phyloP scores from a whole-genome alignment of 345 rosid genomes.

The Eucalyptus curtisii region DNA sequence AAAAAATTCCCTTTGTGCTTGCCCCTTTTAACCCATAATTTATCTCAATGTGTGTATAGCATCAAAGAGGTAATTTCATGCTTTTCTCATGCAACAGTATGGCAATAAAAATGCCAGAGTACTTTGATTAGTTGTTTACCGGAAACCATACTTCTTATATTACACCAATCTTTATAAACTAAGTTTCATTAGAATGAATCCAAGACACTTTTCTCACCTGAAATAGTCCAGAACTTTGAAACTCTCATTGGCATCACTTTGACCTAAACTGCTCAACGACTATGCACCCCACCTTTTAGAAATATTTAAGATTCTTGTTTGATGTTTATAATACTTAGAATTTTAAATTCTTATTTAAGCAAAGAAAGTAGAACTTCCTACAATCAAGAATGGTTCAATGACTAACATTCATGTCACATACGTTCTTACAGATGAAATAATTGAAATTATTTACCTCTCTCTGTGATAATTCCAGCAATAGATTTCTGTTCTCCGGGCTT shows the following conservation, averaged over 20 bases:
- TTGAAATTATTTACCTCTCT: constrained; percentile 53
- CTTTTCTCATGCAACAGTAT: not conserved
- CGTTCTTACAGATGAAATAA: not conserved
- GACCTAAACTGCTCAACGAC: not conserved
- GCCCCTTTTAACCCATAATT: not conserved
- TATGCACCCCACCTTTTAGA: not conserved
- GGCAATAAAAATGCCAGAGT: not conserved
- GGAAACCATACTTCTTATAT: not conserved
- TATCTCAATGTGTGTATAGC: not conserved
- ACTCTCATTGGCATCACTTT: not conserved
- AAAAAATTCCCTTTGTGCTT: not conserved
- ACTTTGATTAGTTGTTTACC: not conserved
- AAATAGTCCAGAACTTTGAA: not conserved
- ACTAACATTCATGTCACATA: not conserved
- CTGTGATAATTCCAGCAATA: constrained; percentile 92
- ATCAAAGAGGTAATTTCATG: not conserved
- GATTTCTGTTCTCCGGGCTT: constrained; percentile 85
- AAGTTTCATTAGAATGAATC: not conserved
- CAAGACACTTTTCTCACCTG: not conserved
- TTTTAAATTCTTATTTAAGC: not conserved
- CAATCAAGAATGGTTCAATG: not conserved
- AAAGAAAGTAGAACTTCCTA: not conserved
- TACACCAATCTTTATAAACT: not conserved
- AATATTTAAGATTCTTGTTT: not conserved
- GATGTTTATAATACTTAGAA: not conserved